phyloP scores from a whole-genome alignment of 805 yeast species.

The Zygosaccharomyces lentus region DNA sequence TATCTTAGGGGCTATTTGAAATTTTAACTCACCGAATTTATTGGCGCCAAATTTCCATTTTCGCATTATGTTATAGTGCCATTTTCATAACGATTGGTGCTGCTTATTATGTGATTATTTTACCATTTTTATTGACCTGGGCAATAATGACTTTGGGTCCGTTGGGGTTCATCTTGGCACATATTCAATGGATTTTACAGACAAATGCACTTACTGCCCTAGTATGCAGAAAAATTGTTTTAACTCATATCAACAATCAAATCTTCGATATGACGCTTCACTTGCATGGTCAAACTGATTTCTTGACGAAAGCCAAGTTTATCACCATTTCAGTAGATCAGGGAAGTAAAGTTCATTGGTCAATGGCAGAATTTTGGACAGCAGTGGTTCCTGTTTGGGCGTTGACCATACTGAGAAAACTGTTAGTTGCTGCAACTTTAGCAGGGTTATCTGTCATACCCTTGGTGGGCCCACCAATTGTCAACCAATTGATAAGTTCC shows the following conservation, averaged over 20 bases:
- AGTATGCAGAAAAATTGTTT: constrained; percentile 23
- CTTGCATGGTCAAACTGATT: constrained; percentile 16
- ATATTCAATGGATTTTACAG: constrained; percentile 31
- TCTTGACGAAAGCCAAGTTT: constrained; percentile 16
- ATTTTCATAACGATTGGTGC: constrained; percentile 23
- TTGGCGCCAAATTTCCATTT: constrained; percentile 29
- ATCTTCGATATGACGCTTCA: constrained; percentile 24
- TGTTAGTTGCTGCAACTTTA: constrained; percentile 10
- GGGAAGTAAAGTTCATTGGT: constrained; percentile 2
- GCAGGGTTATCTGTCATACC: constrained; percentile 32
- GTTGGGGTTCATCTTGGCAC: constrained; percentile 29
- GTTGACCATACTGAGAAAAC: constrained; percentile 9
- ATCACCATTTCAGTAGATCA: constrained; percentile 4
- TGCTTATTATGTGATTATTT: constrained; percentile 23
- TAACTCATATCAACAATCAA: constrained; percentile 23
- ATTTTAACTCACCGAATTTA: constrained; percentile 22
- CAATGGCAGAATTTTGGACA: constrained; percentile 19
- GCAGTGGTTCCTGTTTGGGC: constrained; percentile 15
- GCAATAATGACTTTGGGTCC: constrained; percentile 31
- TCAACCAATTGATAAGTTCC: constrained; percentile 27
- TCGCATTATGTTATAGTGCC: constrained; percentile 22
- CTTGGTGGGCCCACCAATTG: constrained; percentile 33
- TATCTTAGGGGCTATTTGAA: constrained; percentile 26
- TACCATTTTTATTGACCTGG: constrained; percentile 29
- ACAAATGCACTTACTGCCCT: constrained; percentile 27